Evolutionary conservation across 805 yeast species (phyloP).

Genomic region (Cyberlindnera japonica): DNA sequence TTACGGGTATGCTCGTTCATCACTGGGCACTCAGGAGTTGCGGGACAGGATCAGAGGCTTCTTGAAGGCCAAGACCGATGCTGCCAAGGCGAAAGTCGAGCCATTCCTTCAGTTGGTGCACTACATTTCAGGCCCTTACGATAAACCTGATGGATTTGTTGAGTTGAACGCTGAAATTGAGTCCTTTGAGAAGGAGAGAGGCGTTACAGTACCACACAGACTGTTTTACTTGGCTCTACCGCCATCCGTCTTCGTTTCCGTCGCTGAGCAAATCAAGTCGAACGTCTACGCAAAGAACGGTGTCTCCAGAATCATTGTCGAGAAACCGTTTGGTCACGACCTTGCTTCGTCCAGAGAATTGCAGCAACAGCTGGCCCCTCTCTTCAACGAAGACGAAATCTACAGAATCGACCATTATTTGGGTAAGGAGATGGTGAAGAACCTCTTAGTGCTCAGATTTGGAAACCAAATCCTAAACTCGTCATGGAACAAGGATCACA

Average conservation of each 20-base stretch:
- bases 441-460: conserved; percentile 81
- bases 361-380: conserved; percentile 74
- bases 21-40: conserved; percentile 63
- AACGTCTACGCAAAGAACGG: conserved; percentile 67
- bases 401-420: conserved; percentile 96
- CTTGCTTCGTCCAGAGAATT: conserved; percentile 71
- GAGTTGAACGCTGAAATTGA: conserved; percentile 52
- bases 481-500: conserved; percentile 82
- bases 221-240: conserved; percentile 92
- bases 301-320: conserved; percentile 78
- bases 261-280: conserved; percentile 68
- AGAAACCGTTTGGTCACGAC: conserved; percentile 97
- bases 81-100: conserved; percentile 40
- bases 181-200: conserved; percentile 49
- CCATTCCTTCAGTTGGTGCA: conserved; percentile 63
- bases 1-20: conserved; percentile 89
- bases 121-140: conserved; percentile 80
- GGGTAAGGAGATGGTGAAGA: conserved; percentile 98
- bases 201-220: conserved; percentile 60
- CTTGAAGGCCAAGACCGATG: conserved; percentile 53
- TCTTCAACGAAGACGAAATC: conserved; percentile 86
- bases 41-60: conserved; percentile 60
- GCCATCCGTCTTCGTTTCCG: conserved; percentile 83
- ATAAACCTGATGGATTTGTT: conserved; percentile 68
- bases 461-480: conserved; percentile 85